These are phyloP conservation scores for Aspergillus bridgeri DNA, from an alignment of 495 filamentous ascomycete genomes.

Conservation along the genomic window DNA sequence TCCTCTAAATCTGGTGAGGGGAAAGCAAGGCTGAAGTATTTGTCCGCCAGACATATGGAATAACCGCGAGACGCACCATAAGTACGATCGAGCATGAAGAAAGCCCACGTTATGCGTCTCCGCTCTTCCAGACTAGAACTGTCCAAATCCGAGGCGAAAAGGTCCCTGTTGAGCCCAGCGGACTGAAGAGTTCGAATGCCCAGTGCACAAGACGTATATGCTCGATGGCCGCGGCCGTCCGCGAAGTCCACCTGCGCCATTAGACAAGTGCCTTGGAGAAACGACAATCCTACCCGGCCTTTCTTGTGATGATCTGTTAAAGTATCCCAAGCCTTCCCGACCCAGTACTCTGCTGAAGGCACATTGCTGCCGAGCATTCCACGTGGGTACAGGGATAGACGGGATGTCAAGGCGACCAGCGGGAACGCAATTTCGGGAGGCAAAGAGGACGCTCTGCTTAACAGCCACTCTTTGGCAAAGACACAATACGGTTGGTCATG, in stretches of 20 bases:
- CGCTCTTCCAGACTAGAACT: conserved; percentile 10
- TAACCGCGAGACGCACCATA: conserved; percentile 29
- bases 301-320: conserved; percentile 19
- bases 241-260: conserved; percentile 29
- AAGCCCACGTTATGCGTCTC: conserved; percentile 28
- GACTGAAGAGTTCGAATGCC: conserved; percentile 27
- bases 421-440: conserved; percentile 23
- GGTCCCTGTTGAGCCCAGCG: conserved; percentile 20
- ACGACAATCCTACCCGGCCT: conserved; percentile 19
- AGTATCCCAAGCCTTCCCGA: conserved; percentile 23
- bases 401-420: conserved; percentile 26
- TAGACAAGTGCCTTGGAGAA: conserved; percentile 28
- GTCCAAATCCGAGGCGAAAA: conserved; percentile 5
- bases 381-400: conserved; percentile 17
- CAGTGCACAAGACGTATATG: conserved; percentile 22
- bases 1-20: conserved; percentile 7
- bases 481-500: conserved; percentile 32
- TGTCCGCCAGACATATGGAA: conserved; percentile 26
- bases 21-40: conserved; percentile 24
- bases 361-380: not conserved
- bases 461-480: conserved; percentile 23
- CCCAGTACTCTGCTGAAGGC: conserved; percentile 11
- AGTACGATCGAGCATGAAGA: conserved; percentile 30
- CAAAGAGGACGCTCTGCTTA: conserved; percentile 11
- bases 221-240: conserved; percentile 23